Base-by-base conservation (phyloP, 2,329 filamentous ascomycete species). In the Paracoccidioides lutzii region DNA sequence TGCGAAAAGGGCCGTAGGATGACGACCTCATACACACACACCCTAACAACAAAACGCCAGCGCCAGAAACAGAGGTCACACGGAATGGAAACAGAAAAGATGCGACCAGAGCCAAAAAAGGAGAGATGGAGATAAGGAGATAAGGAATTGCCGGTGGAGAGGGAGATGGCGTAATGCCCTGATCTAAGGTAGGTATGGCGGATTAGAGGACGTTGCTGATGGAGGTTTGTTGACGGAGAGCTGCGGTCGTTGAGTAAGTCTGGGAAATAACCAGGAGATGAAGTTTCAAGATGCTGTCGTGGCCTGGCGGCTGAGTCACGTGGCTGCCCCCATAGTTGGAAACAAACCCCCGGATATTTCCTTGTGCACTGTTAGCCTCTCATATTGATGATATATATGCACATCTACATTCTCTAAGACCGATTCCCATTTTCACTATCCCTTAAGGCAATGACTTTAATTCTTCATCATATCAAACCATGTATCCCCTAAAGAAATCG, bases 21-120 rank as follows among this genome's bases (percentile, higher is more conserved):
- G 59, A 67, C 67, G 69, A 71, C 71, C 69, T 71, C 65, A 72
- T 71, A 66, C 70, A 67, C 67, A 66, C 70, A 67, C 67, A 67
- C 22, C 22, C 22, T 22, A 22, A 22, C 59, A 65, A 49, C 68
- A 60, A 59, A 61, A 70, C 71, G 68, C 67, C 70, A 69, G 62
- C 63, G 65, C 62, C 65, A 69, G 28, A 64, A 66, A 63, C 59
- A 58, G 60, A 43, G 22, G 15, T 40, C 33, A 42, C 40, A 45
- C 42, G 50, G 42, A 53, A 61, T 60, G 56, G 58, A 55, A 54
- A 35, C 30, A 42, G 50, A 15, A 43, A 41, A 35, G 15, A 22
- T 22, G 32, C n/a, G 33, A 46, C n/a, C 46, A 33, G 32, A 33
- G 32, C 22, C 9, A 46, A 46, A 41, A 52, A 32, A 15, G 32